Base-by-base conservation (phyloP, 345 rosid species). In the Gossypium stocksii region DNA sequence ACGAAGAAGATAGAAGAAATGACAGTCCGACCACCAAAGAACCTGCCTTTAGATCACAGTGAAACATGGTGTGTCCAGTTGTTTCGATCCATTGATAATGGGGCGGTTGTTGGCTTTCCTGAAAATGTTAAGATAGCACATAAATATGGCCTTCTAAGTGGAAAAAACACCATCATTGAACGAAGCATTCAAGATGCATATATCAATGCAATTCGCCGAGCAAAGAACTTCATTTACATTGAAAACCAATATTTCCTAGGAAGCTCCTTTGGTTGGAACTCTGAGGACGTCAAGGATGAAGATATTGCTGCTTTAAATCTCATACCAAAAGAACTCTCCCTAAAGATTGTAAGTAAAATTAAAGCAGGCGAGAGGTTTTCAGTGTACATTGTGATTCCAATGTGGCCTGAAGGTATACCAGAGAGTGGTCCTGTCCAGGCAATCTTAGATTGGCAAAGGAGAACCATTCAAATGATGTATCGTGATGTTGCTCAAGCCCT, bases 391-490 rank as follows among this genome's bases (percentile, higher is more conserved):
- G 93, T 91, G 80, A 90, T 93, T 72, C 97, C 98, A 2, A 83
- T 91, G 85, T 93, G 97, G 94, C 98, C 98, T 1, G 98, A 93
- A 80, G 96, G 92, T 2, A 71, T 77, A 58, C 96, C 98, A 0
- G 94, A 86, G 54, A 87, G 93, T 43, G 86, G 27, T 1, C 68
- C 94, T 3, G 89, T 91, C 59, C 91, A 90, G 77, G 94, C 96
- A 9, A 94, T 94, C 48, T 73, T 94, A 61, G 93, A 92, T 48
- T 94, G 97, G 98, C 97, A 92, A 77, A 85, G 88, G 64, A 88
- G 97, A 79, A 94, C 97, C 4, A 87, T 90, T 78, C 90, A 89
- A 78, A 92, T 94, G 97, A 94, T 94, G 97, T 94, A 94, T 54
- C 58, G 79, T 10, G 93, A 92, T 52, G 80, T 94, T 29, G 64